Base-by-base conservation (phyloP, 768 basidiomycete species). In the Lyophyllum semitale region DNA sequence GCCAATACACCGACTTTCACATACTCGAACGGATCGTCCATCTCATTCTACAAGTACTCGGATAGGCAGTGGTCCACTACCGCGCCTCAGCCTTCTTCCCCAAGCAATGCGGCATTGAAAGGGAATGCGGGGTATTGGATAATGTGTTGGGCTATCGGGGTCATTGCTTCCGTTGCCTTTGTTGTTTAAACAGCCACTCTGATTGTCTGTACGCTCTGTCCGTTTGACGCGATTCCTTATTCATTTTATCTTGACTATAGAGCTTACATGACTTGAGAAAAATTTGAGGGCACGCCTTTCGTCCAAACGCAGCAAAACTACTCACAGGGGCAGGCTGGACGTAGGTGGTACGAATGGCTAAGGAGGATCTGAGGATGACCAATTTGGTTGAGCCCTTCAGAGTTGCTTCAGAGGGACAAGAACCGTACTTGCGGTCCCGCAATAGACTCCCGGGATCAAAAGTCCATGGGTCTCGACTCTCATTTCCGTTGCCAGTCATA, bases 361-460 rank as follows among this genome's bases (percentile, higher is more conserved):
- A 11, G 13, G 32, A 43, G 27, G 9, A 29, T 23, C 12, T 1
- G 27, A 53, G n/a, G n/a, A n/a, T n/a, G n/a, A n/a, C n/a, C n/a
- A n/a, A n/a, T n/a, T n/a, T n/a, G n/a, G n/a, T n/a, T n/a, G n/a
- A n/a, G n/a, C n/a, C n/a, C n/a, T n/a, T n/a, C n/a, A n/a, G n/a
- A n/a, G n/a, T n/a, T 38, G n/a, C 7, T 22, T 8, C 6, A 2
- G 11, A 6, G 12, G 3, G 9, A n/a, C 25, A 27, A 43, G 15
- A n/a, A 12, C 43, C 15, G 8, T n/a, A 35, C 57, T 5, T 33
- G 54, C 57, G 15, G 35, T 48, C 15, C 57, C 57, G 30, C 11
- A 59, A 37, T 62, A 62, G 18, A 62, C 61, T 3, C 61, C 61
- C 4, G 61, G 61, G 32, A 62, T 62, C 2, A 61, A 48, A n/a